Conservation (phyloP, 176 grass and related monocot genomes). For the Carex pumila region DNA sequence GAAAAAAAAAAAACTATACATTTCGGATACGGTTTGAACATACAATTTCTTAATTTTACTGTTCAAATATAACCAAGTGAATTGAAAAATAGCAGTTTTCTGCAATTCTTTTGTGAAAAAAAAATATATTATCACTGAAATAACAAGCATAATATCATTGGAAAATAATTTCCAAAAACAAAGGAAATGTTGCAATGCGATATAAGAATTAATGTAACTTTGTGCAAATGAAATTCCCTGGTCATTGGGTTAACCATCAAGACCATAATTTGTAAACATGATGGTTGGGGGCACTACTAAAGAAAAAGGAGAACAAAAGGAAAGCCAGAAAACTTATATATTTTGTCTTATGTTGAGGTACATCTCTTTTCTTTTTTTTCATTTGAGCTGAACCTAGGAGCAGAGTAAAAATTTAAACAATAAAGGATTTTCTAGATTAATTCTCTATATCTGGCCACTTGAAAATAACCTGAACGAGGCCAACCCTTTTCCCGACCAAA, state of each 20-base stretch:
- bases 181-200: not conserved
- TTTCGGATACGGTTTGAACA: not conserved
- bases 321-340: slow-evolving; percentile 25
- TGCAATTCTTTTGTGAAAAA: not conserved
- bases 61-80: not conserved
- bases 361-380: slow-evolving; percentile 19
- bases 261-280: not conserved
- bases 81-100: not conserved
- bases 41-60: not conserved
- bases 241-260: not conserved
- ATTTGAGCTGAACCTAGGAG: slow-evolving; percentile 14
- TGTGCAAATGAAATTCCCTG: not conserved
- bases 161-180: not conserved
- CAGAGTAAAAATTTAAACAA: slow-evolving; percentile 13
- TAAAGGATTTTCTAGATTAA: slow-evolving; percentile 8
- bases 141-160: not conserved
- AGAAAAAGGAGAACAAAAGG: not conserved
- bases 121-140: not conserved
- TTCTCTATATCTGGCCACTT: not conserved
- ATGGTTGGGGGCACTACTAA: not conserved
- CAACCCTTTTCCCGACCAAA: not conserved
- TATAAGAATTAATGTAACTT: not conserved
- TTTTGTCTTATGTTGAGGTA: slow-evolving; percentile 18
- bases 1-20: no score
- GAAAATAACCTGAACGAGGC: not conserved